Evolutionary conservation across 2,329 filamentous ascomycete species (phyloP).

Genomic region (Zymoseptoria tritici): DNA sequence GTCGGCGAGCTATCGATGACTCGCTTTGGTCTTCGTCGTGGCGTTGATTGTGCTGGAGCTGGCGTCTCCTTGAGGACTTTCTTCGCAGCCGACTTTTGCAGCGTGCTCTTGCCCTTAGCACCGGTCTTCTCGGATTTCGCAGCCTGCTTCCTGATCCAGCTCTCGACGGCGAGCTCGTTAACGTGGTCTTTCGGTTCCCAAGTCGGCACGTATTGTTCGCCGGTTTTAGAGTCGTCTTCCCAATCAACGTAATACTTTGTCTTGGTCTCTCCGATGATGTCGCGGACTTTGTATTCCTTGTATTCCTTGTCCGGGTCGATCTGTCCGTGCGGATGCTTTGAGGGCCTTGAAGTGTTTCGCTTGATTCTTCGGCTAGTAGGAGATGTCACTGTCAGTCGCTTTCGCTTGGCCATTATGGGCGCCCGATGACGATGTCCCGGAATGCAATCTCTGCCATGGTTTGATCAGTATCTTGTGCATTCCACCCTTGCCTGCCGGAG

Average conservation of each 20-base stretch:
- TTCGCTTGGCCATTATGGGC: conserved; percentile 16
- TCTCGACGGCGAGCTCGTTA: conserved; percentile 29
- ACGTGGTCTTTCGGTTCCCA: conserved; percentile 44
- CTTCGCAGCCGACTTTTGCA: not conserved
- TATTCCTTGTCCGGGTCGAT: conserved; percentile 22
- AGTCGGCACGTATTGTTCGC: conserved; percentile 40
- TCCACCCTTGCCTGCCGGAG: too few relatives aligned
- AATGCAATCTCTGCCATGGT: conserved; percentile 6
- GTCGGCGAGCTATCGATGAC: conserved; percentile 20
- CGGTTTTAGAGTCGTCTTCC: conserved; percentile 46
- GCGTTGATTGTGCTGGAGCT: not conserved
- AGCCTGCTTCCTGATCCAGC: conserved; percentile 30
- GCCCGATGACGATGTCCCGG: not conserved
- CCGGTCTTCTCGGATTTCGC: not conserved
- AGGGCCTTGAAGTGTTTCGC: not conserved
- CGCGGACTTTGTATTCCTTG: conserved; percentile 17
- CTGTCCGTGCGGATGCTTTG: conserved; percentile 23
- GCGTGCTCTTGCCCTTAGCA: not conserved
- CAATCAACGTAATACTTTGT: conserved; percentile 50
- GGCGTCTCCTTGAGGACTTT: not conserved
- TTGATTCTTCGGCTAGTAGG: conserved; percentile 12
- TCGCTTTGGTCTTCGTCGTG: conserved; percentile 3
- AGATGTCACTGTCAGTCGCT: conserved; percentile 11
- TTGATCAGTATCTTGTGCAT: conserved; percentile 2
- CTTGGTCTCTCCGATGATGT: conserved; percentile 29